phyloP scores from a whole-genome alignment of 139 green algal species.

The Tetradesmus lagerheimii region DNA sequence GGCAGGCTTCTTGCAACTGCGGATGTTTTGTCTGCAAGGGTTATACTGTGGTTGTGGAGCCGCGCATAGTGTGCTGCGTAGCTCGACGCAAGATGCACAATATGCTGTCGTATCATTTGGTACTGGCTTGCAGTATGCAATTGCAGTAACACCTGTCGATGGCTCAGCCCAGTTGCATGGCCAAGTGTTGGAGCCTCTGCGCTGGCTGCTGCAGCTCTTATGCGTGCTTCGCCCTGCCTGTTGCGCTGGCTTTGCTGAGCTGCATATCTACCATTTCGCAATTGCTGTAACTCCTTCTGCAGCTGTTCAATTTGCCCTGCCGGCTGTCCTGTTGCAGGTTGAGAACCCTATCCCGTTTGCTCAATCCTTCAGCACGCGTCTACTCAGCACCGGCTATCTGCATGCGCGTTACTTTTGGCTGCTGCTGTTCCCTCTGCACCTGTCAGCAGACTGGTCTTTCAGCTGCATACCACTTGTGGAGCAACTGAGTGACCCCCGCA shows the following conservation, averaged over 20 bases:
- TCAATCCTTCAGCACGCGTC: slow-evolving; percentile 16
- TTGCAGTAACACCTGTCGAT: too few relatives aligned
- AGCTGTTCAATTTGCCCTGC: background rate
- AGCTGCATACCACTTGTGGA: slow-evolving; percentile 75
- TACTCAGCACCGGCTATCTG: slow-evolving; percentile 70
- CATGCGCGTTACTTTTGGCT: slow-evolving; percentile 77
- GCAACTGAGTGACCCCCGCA: slow-evolving; percentile 62
- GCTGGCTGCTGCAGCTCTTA: too few relatives aligned
- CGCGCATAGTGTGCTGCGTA: background rate
- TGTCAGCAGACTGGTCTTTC: slow-evolving; percentile 89
- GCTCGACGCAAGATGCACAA: too few relatives aligned
- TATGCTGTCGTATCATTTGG: too few relatives aligned
- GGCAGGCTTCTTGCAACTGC: background rate
- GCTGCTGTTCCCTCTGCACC: slow-evolving; percentile 69
- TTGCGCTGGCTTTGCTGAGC: too few relatives aligned
- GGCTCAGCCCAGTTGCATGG: too few relatives aligned
- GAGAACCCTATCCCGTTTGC: slow-evolving; percentile 90
- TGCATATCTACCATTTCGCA: too few relatives aligned
- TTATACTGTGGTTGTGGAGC: background rate
- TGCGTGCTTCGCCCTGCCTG: too few relatives aligned
- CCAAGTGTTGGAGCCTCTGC: too few relatives aligned
- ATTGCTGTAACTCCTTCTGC: background rate
- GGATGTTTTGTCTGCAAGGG: background rate
- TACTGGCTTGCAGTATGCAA: too few relatives aligned
- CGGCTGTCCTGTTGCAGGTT: slow-evolving; percentile 61